These are phyloP conservation scores for Fusarium sp. DNA, from an alignment of 2,329 filamentous ascomycete species.

Conservation along the genomic window DNA sequence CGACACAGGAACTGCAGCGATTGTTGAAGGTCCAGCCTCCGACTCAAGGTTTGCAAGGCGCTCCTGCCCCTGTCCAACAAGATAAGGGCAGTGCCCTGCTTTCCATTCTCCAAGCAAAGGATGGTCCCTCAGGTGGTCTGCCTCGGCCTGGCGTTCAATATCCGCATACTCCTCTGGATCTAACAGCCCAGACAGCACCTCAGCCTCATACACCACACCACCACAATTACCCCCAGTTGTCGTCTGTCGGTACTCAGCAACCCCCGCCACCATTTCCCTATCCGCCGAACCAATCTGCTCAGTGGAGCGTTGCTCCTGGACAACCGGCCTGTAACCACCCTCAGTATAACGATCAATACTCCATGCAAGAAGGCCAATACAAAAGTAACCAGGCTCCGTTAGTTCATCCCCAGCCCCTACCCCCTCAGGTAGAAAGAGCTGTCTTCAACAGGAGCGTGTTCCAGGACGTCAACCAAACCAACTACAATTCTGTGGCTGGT, in stretches of 20 bases:
- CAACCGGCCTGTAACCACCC: slow-evolving; percentile 33
- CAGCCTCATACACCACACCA: slow-evolving; percentile 69
- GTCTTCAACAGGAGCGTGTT: slow-evolving; percentile 57
- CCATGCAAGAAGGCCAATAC: slow-evolving; percentile 37
- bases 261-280: slow-evolving; percentile 50
- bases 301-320: slow-evolving; percentile 27
- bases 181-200: slow-evolving; percentile 59
- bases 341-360: slow-evolving; percentile 31
- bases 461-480: slow-evolving; percentile 42
- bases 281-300: slow-evolving; percentile 32
- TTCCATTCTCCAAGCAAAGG: slow-evolving; percentile 61
- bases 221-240: slow-evolving; percentile 59
- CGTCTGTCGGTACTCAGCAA: slow-evolving; percentile 43
- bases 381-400: slow-evolving; percentile 43
- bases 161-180: slow-evolving; percentile 66
- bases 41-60: slow-evolving; percentile 59
- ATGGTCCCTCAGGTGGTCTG: slow-evolving; percentile 22
- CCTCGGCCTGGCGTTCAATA: slow-evolving; percentile 42
- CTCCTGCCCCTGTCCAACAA: slow-evolving; percentile 42
- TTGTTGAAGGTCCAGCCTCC: slow-evolving; percentile 67
- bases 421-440: slow-evolving; percentile 66
- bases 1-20: slow-evolving; percentile 64
- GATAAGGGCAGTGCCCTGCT: slow-evolving; percentile 65
- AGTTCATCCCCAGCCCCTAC: slow-evolving; percentile 61
- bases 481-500: slow-evolving; percentile 7